These are phyloP conservation scores for Ceratobasidium sp. DNA, from an alignment of 1,284 basidiomycete species.

Conservation along the genomic window DNA sequence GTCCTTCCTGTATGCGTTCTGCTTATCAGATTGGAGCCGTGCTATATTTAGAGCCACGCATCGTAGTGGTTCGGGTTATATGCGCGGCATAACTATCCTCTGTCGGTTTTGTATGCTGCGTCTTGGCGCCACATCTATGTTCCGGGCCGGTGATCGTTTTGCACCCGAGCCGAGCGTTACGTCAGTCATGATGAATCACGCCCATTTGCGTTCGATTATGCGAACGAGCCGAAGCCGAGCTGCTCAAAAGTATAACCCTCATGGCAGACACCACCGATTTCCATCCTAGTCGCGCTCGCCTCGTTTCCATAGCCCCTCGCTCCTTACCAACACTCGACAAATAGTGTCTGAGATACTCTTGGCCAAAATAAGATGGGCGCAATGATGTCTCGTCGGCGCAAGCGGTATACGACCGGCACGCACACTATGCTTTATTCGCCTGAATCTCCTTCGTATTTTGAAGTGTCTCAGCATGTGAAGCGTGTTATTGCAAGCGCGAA, in stretches of 20 bases:
- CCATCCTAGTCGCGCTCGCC: not conserved
- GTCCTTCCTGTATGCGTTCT: no score
- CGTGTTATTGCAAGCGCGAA: not conserved
- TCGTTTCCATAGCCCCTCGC: slow-evolving; percentile 14
- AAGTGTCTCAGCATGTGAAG: slow-evolving; percentile 16
- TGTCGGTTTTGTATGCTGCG: no score
- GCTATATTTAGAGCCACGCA: no score
- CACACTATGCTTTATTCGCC: slow-evolving; percentile 44
- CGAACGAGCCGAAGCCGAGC: slow-evolving; percentile 20
- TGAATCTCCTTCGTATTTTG: slow-evolving; percentile 36
- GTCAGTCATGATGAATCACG: no score
- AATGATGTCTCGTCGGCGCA: slow-evolving; percentile 33
- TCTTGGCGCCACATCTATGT: no score
- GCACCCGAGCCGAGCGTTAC: no score
- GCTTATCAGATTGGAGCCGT: no score
- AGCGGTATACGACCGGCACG: slow-evolving; percentile 27
- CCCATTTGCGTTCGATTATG: no score
- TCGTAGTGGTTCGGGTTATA: no score
- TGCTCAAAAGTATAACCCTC: slow-evolving; percentile 37
- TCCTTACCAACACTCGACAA: no score
- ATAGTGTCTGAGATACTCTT: not conserved
- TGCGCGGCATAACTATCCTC: no score
- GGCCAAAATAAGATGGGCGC: slow-evolving; percentile 19
- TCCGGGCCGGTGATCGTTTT: no score
- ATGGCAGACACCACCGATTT: not conserved